These are phyloP conservation scores for Phytophthora rubi DNA, from an alignment of 352 stramenopile species.

Conservation along the genomic window DNA sequence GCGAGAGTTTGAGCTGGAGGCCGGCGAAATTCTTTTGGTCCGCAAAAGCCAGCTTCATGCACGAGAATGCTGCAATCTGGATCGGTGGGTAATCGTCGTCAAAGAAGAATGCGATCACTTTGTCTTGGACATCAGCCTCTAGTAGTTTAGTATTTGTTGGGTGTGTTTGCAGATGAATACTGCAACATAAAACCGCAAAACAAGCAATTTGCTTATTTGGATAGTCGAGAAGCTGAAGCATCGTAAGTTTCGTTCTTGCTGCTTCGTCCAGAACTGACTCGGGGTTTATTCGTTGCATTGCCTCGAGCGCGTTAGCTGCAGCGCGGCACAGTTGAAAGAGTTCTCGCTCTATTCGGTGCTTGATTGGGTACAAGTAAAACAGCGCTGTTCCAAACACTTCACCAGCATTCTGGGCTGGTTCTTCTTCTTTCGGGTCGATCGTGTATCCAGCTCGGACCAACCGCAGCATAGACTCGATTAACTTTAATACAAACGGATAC, in stretches of 20 bases:
- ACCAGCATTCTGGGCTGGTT: neutral
- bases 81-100: conserved; percentile 19
- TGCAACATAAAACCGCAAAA: conserved; percentile 20
- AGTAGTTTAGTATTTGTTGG: conserved; percentile 27
- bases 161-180: conserved; percentile 22
- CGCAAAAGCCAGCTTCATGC: conserved; percentile 28
- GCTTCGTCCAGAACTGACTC: conserved; percentile 31
- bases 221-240: conserved; percentile 27
- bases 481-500: conserved; percentile 29
- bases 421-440: neutral
- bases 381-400: conserved; percentile 19
- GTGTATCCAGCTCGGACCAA: conserved; percentile 2
- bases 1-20: conserved; percentile 20
- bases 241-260: conserved; percentile 22
- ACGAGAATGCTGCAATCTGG: conserved; percentile 31
- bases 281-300: conserved; percentile 9
- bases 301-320: conserved; percentile 18
- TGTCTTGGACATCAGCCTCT: conserved; percentile 21
- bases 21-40: conserved; percentile 17
- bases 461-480: conserved; percentile 19
- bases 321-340: conserved; percentile 24
- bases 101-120: conserved; percentile 32
- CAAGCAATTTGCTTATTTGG: conserved; percentile 26
- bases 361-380: conserved; percentile 20
- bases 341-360: conserved; percentile 11